phyloP scores from a whole-genome alignment of 495 filamentous ascomycete species.

The Emericellopsis terricola region DNA sequence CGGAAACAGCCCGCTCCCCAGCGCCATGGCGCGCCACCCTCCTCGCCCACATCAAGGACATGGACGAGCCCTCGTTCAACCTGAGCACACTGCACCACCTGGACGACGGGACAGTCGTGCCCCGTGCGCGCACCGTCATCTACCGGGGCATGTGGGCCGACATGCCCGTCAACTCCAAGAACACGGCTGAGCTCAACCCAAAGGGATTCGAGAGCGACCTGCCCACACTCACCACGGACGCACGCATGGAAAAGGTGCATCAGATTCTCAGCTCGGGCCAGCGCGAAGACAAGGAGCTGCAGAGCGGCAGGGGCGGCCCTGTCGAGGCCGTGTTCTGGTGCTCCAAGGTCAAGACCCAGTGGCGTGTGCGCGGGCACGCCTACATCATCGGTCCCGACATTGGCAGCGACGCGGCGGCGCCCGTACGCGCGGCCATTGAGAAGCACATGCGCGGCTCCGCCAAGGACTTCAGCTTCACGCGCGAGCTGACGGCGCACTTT shows the following conservation, averaged over 20 bases:
- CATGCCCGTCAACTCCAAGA: constrained; percentile 49
- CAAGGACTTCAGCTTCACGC: constrained; percentile 45
- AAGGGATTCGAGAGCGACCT: constrained; percentile 52
- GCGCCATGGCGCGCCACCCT: constrained; percentile 51
- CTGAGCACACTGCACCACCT: constrained; percentile 44
- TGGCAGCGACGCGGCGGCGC: constrained; percentile 28
- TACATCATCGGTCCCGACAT: constrained; percentile 43
- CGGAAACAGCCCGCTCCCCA: constrained; percentile 6
- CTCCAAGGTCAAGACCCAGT: constrained; percentile 52
- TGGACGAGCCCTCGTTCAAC: constrained; percentile 48
- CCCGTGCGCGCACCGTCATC: constrained; percentile 34
- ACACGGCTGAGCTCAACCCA: constrained; percentile 44
- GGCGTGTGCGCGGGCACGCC: constrained; percentile 64
- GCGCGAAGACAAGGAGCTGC: constrained; percentile 12
- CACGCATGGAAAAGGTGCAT: constrained; percentile 61
- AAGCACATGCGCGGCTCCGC: constrained; percentile 23
- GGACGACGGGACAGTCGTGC: constrained; percentile 18
- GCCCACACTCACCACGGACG: constrained; percentile 71
- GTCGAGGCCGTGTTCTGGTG: constrained; percentile 81
- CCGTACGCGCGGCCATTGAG: constrained; percentile 25
- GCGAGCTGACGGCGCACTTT: constrained; percentile 71
- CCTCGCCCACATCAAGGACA: constrained; percentile 41
- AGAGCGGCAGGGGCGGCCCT: constrained; percentile 42
- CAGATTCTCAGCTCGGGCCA: constrained; percentile 37
- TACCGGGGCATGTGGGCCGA: constrained; percentile 70